Evolutionary conservation across 495 filamentous ascomycete genomes (phyloP).

Genomic region (Xylaria scruposa): DNA sequence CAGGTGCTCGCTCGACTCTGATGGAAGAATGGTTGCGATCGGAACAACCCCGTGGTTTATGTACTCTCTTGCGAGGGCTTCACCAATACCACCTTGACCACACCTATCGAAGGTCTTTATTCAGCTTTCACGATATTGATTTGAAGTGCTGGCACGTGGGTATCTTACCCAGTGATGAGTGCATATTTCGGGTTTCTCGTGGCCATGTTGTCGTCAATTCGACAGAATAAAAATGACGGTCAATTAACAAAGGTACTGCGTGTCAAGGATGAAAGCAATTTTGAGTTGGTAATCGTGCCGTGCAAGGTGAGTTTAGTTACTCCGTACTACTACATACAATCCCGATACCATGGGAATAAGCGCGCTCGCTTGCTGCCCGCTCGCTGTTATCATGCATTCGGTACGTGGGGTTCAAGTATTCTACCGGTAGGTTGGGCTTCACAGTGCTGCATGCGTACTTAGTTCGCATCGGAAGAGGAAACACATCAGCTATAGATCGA

Average conservation of each 20-base stretch:
- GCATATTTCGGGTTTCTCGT: neutral
- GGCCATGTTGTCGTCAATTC: neutral
- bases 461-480: neutral
- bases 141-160: neutral
- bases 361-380: neutral
- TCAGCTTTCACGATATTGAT: neutral
- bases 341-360: neutral
- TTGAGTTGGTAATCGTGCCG: neutral
- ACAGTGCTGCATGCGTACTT: too few relatives aligned
- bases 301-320: neutral
- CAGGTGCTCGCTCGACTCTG: conserved; percentile 33
- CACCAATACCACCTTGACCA: neutral
- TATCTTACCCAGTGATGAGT: neutral
- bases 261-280: neutral
- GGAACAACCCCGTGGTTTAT: neutral
- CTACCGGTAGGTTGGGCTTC: neutral
- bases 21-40: conserved; percentile 36
- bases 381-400: neutral
- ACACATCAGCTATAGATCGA: neutral
- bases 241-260: neutral
- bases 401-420: neutral
- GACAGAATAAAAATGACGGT: neutral
- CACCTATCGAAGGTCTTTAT: neutral
- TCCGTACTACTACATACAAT: neutral
- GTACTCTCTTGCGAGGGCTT: neutral